These are phyloP conservation scores for Prunus mume DNA, from an alignment of 306 rosid genomes.

Conservation along the genomic window DNA sequence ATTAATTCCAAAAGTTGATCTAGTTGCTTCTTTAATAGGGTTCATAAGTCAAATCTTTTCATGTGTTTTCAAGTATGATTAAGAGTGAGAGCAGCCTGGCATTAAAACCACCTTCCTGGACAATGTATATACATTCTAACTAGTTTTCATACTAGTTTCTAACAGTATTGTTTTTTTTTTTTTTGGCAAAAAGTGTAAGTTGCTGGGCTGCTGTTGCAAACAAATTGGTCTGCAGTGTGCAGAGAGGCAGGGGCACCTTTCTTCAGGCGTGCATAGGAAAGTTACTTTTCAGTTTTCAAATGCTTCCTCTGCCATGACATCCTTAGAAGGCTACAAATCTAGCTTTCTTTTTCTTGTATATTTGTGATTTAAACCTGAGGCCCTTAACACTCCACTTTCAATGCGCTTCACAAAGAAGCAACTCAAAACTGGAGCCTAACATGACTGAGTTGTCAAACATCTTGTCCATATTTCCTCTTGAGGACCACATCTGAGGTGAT, in stretches of 20 bases:
- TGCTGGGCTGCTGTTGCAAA: neutral
- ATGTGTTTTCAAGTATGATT: no score
- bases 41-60: no score
- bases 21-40: neutral
- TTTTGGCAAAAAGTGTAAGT: neutral
- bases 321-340: conserved; percentile 21
- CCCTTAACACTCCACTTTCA: conserved; percentile 16
- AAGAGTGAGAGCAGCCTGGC: neutral
- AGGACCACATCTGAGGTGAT: conserved; percentile 17
- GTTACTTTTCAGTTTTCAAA: conserved; percentile 13
- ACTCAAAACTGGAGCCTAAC: conserved; percentile 14
- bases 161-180: neutral
- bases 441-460: conserved; percentile 18
- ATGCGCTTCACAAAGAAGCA: conserved; percentile 15
- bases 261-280: neutral
- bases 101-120: no score
- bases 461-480: conserved; percentile 14
- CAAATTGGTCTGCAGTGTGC: neutral
- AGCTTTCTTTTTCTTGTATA: conserved; percentile 20
- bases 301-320: conserved; percentile 38
- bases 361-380: conserved; percentile 19
- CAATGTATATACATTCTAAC: neutral
- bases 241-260: neutral
- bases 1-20: neutral
- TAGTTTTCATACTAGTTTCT: neutral